Percentiles rank a stretch among this genome's conserved stretches.
These are phyloP conservation scores for Neoboletus brunneissimus DNA, from an alignment of 768 basidiomycete species.

Conservation along the genomic window DNA sequence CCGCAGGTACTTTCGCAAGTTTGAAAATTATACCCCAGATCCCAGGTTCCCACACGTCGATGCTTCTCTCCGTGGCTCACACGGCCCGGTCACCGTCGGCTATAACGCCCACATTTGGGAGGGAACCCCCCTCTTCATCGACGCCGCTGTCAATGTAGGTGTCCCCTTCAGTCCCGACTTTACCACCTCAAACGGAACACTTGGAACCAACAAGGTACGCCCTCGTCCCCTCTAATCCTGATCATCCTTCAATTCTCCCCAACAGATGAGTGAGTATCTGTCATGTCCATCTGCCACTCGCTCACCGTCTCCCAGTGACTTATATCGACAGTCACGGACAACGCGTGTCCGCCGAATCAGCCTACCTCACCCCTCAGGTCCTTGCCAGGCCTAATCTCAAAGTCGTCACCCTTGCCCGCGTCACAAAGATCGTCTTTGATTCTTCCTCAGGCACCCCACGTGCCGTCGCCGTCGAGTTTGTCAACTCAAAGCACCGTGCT, in stretches of 20 bases:
- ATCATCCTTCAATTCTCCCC: background rate
- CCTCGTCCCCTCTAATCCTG: background rate
- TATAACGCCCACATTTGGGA: constrained; percentile 49
- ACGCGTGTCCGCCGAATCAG: constrained; percentile 62
- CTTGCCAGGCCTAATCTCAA: constrained; percentile 63
- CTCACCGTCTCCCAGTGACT: constrained; percentile 49
- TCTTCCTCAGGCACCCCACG: constrained; percentile 37
- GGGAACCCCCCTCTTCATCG: constrained; percentile 50
- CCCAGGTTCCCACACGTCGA: constrained; percentile 51
- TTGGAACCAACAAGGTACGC: constrained; percentile 61
- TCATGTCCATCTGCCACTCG: background rate
- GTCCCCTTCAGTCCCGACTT: constrained; percentile 56
- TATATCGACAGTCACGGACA: constrained; percentile 52
- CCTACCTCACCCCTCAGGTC: constrained; percentile 65
- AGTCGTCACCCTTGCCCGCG: constrained; percentile 54
- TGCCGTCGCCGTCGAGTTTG: constrained; percentile 63
- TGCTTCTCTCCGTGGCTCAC: constrained; percentile 40
- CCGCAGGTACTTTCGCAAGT: constrained; percentile 65
- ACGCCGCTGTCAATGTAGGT: constrained; percentile 49
- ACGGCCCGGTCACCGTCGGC: constrained; percentile 60
- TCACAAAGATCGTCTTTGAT: constrained; percentile 58
- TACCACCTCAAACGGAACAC: constrained; percentile 52
- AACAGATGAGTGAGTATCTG: constrained; percentile 41
- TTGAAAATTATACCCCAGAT: constrained; percentile 57
- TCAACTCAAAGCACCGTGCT: constrained; percentile 25